These are phyloP conservation scores for Trypanosomatidae sp. DNA, from an alignment of 208 protist species.

Conservation along the genomic window DNA sequence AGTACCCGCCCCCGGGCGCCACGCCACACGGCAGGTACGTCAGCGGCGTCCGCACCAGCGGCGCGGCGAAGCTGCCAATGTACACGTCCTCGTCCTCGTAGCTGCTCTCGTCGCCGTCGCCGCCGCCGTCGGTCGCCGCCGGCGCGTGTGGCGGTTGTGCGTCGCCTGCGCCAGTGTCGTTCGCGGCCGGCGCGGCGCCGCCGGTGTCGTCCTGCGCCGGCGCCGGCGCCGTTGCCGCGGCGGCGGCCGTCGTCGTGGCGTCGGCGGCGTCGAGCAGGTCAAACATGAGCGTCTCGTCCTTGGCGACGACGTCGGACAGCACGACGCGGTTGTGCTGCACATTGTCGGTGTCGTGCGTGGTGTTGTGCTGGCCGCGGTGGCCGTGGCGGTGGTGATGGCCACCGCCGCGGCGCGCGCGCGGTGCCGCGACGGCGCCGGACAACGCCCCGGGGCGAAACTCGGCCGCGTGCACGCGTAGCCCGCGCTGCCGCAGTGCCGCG, in stretches of 20 bases:
- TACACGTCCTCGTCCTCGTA: slow-evolving; percentile 8
- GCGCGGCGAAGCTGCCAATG: too few species aligned
- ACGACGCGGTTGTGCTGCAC: slow-evolving; percentile 41
- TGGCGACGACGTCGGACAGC: slow-evolving; percentile 24
- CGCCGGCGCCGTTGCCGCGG: neutral
- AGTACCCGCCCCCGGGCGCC: neutral
- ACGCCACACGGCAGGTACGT: too few species aligned
- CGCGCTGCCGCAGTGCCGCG: too few species aligned
- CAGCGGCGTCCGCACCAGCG: too few species aligned
- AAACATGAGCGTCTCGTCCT: slow-evolving; percentile 23
- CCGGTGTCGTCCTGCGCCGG: too few species aligned
- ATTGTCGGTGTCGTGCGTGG: slow-evolving; percentile 7
- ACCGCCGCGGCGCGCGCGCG: too few species aligned
- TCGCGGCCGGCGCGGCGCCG: neutral
- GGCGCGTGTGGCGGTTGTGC: neutral
- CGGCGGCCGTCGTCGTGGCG: neutral
- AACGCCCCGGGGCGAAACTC: too few species aligned
- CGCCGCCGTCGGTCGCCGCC: neutral
- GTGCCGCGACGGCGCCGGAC: too few species aligned
- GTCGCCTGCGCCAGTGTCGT: neutral
- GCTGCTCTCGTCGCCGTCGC: slow-evolving; percentile 5
- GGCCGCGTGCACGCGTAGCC: too few species aligned
- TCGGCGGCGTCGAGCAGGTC: slow-evolving; percentile 25
- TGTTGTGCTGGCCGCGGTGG: too few species aligned
- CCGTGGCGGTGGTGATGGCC: too few species aligned